These are phyloP conservation scores for Komagataella pseudopastoris DNA, from an alignment of 805 yeast genomes.

Conservation along the genomic window DNA sequence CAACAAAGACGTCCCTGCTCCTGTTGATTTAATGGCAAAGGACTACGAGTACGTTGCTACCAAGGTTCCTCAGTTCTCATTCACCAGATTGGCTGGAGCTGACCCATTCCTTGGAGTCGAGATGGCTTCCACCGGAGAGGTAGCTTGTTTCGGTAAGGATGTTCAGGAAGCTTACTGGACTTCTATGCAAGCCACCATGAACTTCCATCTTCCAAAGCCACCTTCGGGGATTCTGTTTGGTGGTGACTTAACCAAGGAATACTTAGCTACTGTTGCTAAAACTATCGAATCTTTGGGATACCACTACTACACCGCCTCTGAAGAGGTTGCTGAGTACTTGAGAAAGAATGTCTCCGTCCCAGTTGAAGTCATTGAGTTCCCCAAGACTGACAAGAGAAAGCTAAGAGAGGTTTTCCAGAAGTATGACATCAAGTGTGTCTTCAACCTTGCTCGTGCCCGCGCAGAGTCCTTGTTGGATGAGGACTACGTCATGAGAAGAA, in stretches of 20 bases:
- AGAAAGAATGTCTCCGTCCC: constrained; percentile 28
- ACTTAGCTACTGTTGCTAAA: constrained; percentile 62
- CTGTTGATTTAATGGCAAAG: constrained; percentile 71
- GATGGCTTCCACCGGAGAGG: constrained; percentile 99
- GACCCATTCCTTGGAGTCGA: constrained; percentile 98
- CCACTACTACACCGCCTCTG: constrained; percentile 67
- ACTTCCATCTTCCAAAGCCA: constrained; percentile 87
- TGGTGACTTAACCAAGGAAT: constrained; percentile 70
- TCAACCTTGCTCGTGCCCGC: constrained; percentile 83
- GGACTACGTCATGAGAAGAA: constrained; percentile 97
- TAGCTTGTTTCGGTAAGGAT: constrained; percentile 90
- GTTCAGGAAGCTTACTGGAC: constrained; percentile 94
- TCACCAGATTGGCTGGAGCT: constrained; percentile 97
- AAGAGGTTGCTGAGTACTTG: constrained; percentile 60
- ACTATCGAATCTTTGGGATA: constrained; percentile 65
- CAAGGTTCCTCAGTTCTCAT: constrained; percentile 97
- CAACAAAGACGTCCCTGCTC: constrained; percentile 59
- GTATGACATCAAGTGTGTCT: constrained; percentile 73
- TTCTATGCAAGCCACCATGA: constrained; percentile 92
- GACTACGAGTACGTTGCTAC: constrained; percentile 80
- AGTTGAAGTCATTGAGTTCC: constrained; percentile 71
- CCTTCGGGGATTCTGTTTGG: constrained; percentile 87
- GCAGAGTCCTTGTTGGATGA: constrained; percentile 77
- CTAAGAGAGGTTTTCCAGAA: constrained; percentile 88
- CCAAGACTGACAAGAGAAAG: constrained; percentile 84